Conservation (phyloP, 164 flowering plant species). For the Annona cherimola region DNA sequence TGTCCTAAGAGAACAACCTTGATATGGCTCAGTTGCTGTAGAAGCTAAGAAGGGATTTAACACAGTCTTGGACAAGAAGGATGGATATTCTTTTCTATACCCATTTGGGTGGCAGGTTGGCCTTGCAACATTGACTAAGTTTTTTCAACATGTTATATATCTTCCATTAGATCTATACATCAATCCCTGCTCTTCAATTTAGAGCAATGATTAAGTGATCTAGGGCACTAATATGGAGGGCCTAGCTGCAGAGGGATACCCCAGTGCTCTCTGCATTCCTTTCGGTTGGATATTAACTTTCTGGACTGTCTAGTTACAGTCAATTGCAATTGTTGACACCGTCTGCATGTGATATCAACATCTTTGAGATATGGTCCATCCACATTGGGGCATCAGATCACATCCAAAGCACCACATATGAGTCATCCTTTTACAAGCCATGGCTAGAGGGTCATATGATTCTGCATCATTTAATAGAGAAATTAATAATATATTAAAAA, state of each 20-base stretch:
- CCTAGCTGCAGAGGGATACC: background rate
- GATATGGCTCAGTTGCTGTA: slow-evolving; percentile 96
- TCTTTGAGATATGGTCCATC: background rate
- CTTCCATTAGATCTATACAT: background rate
- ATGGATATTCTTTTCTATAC: slow-evolving; percentile 69
- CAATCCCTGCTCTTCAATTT: background rate
- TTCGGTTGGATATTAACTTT: background rate
- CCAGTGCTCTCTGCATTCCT: background rate
- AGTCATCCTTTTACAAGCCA: background rate
- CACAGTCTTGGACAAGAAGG: slow-evolving; percentile 67
- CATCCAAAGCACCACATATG: background rate
- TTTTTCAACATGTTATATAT: background rate
- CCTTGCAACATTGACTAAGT: background rate
- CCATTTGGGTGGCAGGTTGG: slow-evolving; percentile 98
- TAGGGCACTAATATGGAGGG: background rate
- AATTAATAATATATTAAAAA: background rate
- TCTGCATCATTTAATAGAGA: background rate
- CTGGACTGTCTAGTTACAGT: background rate
- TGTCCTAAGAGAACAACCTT: slow-evolving; percentile 67
- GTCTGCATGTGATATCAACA: background rate
- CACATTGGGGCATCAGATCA: background rate
- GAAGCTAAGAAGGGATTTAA: slow-evolving; percentile 78
- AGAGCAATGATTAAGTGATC: background rate
- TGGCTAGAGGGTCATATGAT: background rate
- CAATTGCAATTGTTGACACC: background rate